These are phyloP conservation scores for Colletotrichum sp. DNA, from an alignment of 2,329 filamentous ascomycete genomes.

Conservation along the genomic window DNA sequence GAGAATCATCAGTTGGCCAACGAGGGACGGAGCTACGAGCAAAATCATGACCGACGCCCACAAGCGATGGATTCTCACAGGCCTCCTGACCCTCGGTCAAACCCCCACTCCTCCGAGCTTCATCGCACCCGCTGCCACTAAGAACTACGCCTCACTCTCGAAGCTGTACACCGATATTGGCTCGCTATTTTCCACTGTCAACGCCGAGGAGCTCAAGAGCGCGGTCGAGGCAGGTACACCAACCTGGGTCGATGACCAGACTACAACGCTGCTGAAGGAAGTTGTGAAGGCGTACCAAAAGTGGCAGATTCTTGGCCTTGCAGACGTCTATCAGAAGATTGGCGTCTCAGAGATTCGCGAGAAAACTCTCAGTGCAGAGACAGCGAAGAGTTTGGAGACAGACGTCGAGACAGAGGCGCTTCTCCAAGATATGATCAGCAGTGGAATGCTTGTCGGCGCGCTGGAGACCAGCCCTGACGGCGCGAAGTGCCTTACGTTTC, in stretches of 20 bases:
- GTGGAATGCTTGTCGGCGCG: conserved; percentile 56
- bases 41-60: conserved; percentile 87
- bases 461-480: conserved; percentile 51
- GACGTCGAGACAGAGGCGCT: conserved; percentile 51
- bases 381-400: conserved; percentile 45
- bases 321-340: conserved; percentile 70
- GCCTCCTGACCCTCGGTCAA: conserved; percentile 73
- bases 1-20: conserved; percentile 71
- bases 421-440: conserved; percentile 59
- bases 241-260: conserved; percentile 75
- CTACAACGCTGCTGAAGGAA: conserved; percentile 71
- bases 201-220: conserved; percentile 62
- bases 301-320: conserved; percentile 76
- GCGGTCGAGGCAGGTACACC: conserved; percentile 64
- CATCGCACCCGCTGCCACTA: conserved; percentile 56
- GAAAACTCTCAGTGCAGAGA: conserved; percentile 59
- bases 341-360: conserved; percentile 57
- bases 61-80: conserved; percentile 87
- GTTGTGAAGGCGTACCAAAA: conserved; percentile 75
- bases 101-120: conserved; percentile 59
- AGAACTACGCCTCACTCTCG: conserved; percentile 61
- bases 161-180: conserved; percentile 76
- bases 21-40: conserved; percentile 66
- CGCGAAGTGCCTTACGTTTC: conserved; percentile 57
- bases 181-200: conserved; percentile 64